Conservation (phyloP, 768 basidiomycete species). For the Pulveroboletus sp. region DNA sequence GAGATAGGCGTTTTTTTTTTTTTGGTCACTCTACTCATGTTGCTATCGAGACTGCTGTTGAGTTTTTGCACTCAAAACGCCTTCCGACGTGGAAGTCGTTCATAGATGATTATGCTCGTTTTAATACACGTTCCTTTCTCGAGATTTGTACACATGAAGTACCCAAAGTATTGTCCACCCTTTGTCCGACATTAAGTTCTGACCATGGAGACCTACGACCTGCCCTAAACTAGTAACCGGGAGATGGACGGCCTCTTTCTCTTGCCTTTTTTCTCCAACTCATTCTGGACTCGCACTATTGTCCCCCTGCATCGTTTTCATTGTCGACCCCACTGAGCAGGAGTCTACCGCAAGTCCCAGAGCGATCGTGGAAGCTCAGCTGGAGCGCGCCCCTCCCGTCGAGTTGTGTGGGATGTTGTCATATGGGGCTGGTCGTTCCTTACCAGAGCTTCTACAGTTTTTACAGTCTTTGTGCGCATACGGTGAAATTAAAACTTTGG, state of each 20-base stretch:
- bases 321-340: constrained; percentile 19
- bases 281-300: constrained; percentile 36
- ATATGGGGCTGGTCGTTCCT: constrained; percentile 27
- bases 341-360: constrained; percentile 36
- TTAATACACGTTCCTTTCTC: constrained; percentile 23
- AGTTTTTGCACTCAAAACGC: no score
- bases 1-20: neutral
- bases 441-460: constrained; percentile 31
- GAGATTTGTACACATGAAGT: neutral
- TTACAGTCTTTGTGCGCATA: no score
- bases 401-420: neutral
- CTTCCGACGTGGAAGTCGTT: neutral
- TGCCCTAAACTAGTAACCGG: constrained; percentile 19
- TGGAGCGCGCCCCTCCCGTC: constrained; percentile 22
- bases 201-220: neutral
- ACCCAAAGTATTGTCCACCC: no score
- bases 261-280: constrained; percentile 14
- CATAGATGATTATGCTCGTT: constrained; percentile 13
- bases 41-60: neutral
- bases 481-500: no score
- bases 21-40: neutral
- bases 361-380: constrained; percentile 21
- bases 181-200: no score
- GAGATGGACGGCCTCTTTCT: neutral
- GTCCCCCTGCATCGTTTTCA: constrained; percentile 28